Base-by-base conservation (phyloP, 75 land plant species). In the Selaginella tamariscina region DNA sequence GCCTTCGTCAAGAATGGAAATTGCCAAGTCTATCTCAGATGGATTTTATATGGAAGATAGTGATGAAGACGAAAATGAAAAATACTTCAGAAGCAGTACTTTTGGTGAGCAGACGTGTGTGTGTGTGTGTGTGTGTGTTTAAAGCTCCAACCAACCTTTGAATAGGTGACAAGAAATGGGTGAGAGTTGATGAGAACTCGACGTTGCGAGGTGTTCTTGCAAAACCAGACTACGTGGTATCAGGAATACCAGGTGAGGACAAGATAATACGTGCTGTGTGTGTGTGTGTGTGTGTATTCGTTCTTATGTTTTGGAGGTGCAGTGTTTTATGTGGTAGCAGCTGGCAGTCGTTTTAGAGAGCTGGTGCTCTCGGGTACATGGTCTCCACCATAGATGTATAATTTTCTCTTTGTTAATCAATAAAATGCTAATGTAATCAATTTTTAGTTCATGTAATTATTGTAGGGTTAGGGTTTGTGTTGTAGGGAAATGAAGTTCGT, bases 281-380 rank as follows among this genome's bases (percentile, higher is more conserved):
- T 5, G 15, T 5, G 49, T 5, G 15, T 39, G 11, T 39, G 32
- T 32, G n/a, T 1, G 11, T 39, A 39, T 39, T 39, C 49, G 5
- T 39, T 39, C 49, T n/a, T n/a, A n/a, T n/a, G n/a, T n/a, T n/a
- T n/a, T n/a, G n/a, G n/a, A n/a, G n/a, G n/a, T 80, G 79, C 86
- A 90, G 91, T 87, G 28, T 90, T 87, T 67, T 87, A 74, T 70
- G 82, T 83, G 28, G 84, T 91, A 66, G 92, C 96, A 54, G 78
- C 56, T 27, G 70, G 44, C 11, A 83, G 92, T 27, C 63, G 72
- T 29, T 91, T 91, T 67, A 82, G 84, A 66, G 81, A 85, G 31
- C 74, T 77, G 27, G 88, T 91, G 74, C 83, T 71, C 54, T 73
- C 79, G 13, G 86, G 88, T 1, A 80, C 74, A 18, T 91, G 96